Evolutionary conservation across 2,329 filamentous ascomycete species (phyloP).

Genomic region (Cladophialophora chaetospira): DNA sequence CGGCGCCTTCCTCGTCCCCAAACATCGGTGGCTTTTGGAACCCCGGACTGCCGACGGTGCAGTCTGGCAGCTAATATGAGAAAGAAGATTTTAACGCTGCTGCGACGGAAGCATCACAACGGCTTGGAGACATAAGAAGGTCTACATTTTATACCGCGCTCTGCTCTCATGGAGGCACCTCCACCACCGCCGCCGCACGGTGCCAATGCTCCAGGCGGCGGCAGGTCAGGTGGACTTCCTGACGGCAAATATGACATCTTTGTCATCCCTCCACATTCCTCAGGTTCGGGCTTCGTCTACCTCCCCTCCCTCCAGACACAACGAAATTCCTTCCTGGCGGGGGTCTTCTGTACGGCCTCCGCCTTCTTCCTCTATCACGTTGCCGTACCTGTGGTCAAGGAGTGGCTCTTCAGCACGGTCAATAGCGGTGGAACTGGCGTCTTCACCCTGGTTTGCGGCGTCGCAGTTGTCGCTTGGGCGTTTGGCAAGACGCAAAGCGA

Average conservation of each 20-base stretch:
- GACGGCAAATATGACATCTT: constrained; percentile 96
- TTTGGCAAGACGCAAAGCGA: constrained; percentile 65
- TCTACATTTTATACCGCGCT: constrained; percentile 18
- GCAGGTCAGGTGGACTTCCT: constrained; percentile 65
- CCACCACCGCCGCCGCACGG: constrained; percentile 85
- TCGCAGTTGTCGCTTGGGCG: constrained; percentile 78
- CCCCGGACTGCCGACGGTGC: constrained; percentile 4
- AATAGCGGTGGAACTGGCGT: constrained; percentile 74
- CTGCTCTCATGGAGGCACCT: constrained; percentile 50
- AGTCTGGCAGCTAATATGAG: constrained; percentile 25
- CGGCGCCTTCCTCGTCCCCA: constrained; percentile 11
- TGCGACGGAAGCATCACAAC: constrained; percentile 13
- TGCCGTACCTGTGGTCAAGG: constrained; percentile 70
- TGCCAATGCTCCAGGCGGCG: constrained; percentile 67
- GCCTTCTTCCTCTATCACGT: constrained; percentile 71
- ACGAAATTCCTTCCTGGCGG: constrained; percentile 86
- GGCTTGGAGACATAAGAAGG: constrained; percentile 21
- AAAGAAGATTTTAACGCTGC: constrained; percentile 23
- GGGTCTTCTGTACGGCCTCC: constrained; percentile 75
- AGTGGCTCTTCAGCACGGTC: constrained; percentile 72
- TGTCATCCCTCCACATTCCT: constrained; percentile 88
- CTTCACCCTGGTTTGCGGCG: constrained; percentile 68
- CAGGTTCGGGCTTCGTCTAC: constrained; percentile 87
- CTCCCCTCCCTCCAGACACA: constrained; percentile 86
- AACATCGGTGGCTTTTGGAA: constrained; percentile 5